phyloP scores from a whole-genome alignment of 2,329 filamentous ascomycete genomes.

The Periconia sp. region DNA sequence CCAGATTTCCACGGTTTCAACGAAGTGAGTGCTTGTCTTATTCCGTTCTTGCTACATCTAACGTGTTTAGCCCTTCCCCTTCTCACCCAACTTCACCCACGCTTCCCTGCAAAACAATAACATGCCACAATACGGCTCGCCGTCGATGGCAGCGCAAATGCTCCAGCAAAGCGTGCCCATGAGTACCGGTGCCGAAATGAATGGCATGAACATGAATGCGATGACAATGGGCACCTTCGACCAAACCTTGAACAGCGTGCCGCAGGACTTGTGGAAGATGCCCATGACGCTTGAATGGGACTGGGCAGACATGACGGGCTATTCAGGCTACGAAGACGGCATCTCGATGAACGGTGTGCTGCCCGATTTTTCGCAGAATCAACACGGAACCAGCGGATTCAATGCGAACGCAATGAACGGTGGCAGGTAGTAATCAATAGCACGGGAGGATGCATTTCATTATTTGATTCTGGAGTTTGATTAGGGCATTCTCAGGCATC shows the following conservation, averaged over 20 bases:
- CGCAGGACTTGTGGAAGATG: slow-evolving; percentile 93
- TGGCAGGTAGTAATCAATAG: slow-evolving; percentile 14
- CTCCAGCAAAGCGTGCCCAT: slow-evolving; percentile 32
- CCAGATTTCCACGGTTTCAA: slow-evolving; percentile 45
- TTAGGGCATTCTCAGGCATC: background rate
- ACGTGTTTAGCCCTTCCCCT: slow-evolving; percentile 42
- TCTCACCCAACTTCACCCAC: slow-evolving; percentile 49
- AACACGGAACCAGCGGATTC: slow-evolving; percentile 41
- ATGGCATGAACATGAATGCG: slow-evolving; percentile 32
- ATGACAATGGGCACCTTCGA: slow-evolving; percentile 64
- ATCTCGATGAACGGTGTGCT: slow-evolving; percentile 48
- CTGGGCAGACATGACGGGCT: slow-evolving; percentile 62
- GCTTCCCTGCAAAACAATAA: slow-evolving; percentile 40
- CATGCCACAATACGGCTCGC: slow-evolving; percentile 37
- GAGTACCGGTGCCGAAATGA: slow-evolving; percentile 27
- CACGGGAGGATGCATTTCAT: background rate
- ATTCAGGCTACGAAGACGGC: slow-evolving; percentile 42
- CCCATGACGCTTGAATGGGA: slow-evolving; percentile 97
- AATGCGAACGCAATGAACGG: slow-evolving; percentile 42
- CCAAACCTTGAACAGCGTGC: slow-evolving; percentile 76
- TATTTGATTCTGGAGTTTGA: background rate
- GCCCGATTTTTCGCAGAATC: slow-evolving; percentile 34
- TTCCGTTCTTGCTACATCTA: slow-evolving; percentile 13
- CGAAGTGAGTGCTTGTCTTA: slow-evolving; percentile 30
- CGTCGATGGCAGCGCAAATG: slow-evolving; percentile 37